Conservation (phyloP, 2,329 filamentous ascomycete genomes). For the Penicillium concentricum region DNA sequence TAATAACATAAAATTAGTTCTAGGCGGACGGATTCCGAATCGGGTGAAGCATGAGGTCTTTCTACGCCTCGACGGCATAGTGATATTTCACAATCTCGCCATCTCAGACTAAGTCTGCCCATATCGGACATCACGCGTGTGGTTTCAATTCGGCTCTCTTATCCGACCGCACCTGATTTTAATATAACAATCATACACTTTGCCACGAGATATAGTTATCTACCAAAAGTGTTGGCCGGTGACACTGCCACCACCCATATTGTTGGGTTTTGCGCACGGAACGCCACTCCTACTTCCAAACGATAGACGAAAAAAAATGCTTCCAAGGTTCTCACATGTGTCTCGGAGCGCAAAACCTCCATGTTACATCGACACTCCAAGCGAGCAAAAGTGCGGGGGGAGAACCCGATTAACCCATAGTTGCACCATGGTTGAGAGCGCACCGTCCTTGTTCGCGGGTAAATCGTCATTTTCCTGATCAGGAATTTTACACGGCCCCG, state of each 20-base stretch:
- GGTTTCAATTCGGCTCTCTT: not conserved
- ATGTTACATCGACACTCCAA: constrained; percentile 3
- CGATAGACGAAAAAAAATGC: not conserved
- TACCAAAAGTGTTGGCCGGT: not conserved
- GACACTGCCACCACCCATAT: not conserved
- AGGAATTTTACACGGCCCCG: not conserved
- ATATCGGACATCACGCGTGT: not conserved
- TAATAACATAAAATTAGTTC: not conserved
- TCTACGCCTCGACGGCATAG: not conserved
- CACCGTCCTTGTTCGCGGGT: not conserved
- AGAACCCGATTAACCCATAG: constrained; percentile 1
- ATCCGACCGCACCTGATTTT: not conserved
- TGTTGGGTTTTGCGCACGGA: not conserved
- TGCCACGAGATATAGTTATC: not conserved
- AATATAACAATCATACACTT: not conserved
- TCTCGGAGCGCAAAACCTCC: not conserved
- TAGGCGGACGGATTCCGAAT: not conserved
- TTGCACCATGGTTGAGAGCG: constrained; percentile 6
- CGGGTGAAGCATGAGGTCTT: not conserved
- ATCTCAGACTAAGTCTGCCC: not conserved
- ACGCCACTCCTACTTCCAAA: not conserved
- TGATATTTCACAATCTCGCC: not conserved
- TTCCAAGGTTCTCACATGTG: not conserved
- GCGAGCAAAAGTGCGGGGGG: constrained; percentile 15
- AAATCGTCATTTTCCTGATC: not conserved